Evolutionary conservation across 305 asterid genomes (phyloP), one percentile per base, ranked within the genome.

Genomic region (Lippia alba): DNA sequence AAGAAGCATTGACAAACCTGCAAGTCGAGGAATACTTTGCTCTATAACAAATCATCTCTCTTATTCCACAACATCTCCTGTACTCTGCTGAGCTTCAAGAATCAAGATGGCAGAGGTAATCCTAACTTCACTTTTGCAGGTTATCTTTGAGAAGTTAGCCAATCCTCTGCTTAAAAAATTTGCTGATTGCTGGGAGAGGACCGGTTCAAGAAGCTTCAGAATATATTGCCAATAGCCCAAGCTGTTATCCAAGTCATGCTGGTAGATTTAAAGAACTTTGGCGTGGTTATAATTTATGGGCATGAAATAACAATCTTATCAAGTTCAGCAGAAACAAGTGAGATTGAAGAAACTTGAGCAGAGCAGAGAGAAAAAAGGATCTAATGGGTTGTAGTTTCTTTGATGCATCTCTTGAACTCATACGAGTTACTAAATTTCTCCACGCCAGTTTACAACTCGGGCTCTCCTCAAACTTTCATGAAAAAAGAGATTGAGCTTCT

Each of bases 61-160:
- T 30, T 36, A 36, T 8, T 36, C 9, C 41, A 4, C 41, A 18
- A 54, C 34, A 54, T 54, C 14, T 20, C n/a, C 1, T 19, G 12
- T 5, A 30, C 39, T 16, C 32, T 16, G 8, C n/a, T 4, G 60
- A 19, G 61, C 76, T 11, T 62, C 33, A 53, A 61, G 48, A 54
- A 6, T 62, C 33, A 53, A 61, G 48, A 54, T 62, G 70, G 56
- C 64, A n/a, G 56, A 56, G 19, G 32, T 71, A 17, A 8, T 64
- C 64, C 14, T 72, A 65, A 12, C 76, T 72, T 71, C 76, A 64
- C 60, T 72, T 41, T 45, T 72, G 65, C 71, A 72, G 71, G 76
- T 72, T 54, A 56, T 72, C 41, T 45, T 63, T 30, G 76, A 72
- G 44, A 72, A 64, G 58, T 8, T 72, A 44, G 71, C 66, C 39